Conservation (phyloP, 2,329 filamentous ascomycete species). For the Penicillium digitatum region DNA sequence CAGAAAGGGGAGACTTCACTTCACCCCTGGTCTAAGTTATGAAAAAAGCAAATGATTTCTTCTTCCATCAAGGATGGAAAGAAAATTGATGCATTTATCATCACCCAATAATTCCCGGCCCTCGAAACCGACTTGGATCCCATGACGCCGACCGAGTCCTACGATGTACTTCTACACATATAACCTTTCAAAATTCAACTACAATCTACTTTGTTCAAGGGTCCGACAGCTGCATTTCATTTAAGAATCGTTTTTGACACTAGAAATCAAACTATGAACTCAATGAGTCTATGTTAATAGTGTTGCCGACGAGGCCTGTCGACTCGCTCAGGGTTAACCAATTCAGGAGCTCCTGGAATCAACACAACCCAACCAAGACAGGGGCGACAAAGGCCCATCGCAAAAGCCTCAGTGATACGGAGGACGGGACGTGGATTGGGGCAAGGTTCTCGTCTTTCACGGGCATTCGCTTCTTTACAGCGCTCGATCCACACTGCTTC, state of each 20-base stretch:
- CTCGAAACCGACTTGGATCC: background rate
- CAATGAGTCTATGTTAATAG: background rate
- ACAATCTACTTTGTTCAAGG: background rate
- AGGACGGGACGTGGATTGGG: background rate
- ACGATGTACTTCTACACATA: background rate
- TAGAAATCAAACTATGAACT: background rate
- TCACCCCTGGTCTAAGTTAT: background rate
- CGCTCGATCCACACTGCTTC: constrained; percentile 7
- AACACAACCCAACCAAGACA: constrained; percentile 4
- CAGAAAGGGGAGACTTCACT: background rate
- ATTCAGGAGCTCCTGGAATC: background rate
- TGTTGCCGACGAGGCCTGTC: background rate
- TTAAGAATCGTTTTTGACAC: background rate
- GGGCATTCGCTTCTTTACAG: constrained; percentile 1
- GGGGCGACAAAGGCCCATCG: constrained; percentile 2
- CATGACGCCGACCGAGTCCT: background rate
- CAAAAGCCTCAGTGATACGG: background rate
- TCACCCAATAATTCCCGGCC: background rate
- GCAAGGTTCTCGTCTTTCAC: constrained; percentile 1
- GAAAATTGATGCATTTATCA: background rate
- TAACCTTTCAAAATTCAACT: background rate
- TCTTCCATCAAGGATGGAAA: background rate
- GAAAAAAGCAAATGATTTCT: too few relatives aligned
- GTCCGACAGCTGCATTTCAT: background rate
- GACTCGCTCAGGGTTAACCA: background rate